Evolutionary conservation across 768 basidiomycete species (phyloP).

Genomic region (Pseudohyphozyma bogoriensis): DNA sequence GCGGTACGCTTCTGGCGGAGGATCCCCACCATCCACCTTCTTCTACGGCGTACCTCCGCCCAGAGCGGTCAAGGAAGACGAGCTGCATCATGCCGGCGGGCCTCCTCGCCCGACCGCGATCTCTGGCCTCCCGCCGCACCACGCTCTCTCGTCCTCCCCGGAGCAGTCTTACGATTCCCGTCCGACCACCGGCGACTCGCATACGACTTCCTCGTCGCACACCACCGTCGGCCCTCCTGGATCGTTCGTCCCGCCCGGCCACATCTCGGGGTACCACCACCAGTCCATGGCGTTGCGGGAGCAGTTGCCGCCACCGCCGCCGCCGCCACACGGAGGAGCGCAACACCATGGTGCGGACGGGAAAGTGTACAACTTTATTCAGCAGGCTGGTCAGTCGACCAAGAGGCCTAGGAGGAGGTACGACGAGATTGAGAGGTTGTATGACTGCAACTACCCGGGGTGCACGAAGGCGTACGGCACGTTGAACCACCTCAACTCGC

Average conservation of each 20-base stretch:
- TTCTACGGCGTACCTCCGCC: constrained; percentile 16
- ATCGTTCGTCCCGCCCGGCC: too few relatives aligned
- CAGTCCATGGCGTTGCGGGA: too few relatives aligned
- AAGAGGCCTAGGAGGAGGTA: constrained; percentile 41
- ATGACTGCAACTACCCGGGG: constrained; percentile 62
- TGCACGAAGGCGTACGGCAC: constrained; percentile 35
- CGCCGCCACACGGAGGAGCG: neutral
- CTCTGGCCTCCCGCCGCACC: neutral
- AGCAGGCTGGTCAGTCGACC: constrained; percentile 22
- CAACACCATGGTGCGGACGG: neutral
- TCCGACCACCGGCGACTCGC: constrained; percentile 10
- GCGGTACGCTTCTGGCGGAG: neutral
- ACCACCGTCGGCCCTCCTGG: neutral
- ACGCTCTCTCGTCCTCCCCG: neutral
- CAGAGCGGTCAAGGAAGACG: neutral
- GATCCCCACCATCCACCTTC: constrained; percentile 8
- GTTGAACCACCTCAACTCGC: constrained; percentile 85
- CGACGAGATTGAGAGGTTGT: constrained; percentile 91
- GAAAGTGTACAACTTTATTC: constrained; percentile 25
- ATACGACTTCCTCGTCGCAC: neutral
- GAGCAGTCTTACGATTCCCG: neutral
- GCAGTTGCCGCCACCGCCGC: neutral
- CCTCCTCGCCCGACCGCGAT: neutral
- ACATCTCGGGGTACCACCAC: too few relatives aligned
- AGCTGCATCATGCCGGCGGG: neutral